Conservation (phyloP, 2,329 filamentous ascomycete genomes). For the Diplodia sapinea region DNA sequence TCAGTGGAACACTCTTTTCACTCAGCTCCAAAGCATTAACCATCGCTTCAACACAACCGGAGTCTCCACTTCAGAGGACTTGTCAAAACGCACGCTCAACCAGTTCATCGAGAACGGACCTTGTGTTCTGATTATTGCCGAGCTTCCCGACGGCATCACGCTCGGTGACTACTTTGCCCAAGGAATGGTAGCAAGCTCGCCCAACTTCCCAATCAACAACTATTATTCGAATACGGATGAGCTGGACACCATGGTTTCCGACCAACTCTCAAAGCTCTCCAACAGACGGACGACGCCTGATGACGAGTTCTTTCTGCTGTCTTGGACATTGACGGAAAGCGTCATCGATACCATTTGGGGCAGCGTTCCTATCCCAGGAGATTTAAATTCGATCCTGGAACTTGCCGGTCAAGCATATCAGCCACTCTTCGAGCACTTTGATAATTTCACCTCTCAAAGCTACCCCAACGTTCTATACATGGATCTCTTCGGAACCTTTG, state of each 20-base stretch:
- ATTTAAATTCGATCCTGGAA: constrained; percentile 44
- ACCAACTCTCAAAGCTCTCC: constrained; percentile 48
- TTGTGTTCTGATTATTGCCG: constrained; percentile 44
- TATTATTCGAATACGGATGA: constrained; percentile 47
- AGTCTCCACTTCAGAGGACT: constrained; percentile 39
- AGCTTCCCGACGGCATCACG: constrained; percentile 41
- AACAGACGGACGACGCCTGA: constrained; percentile 41
- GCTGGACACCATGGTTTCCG: constrained; percentile 41
- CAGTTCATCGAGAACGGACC: constrained; percentile 48
- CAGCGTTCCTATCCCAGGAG: constrained; percentile 39
- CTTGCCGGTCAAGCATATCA: constrained; percentile 42
- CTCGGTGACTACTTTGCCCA: constrained; percentile 41
- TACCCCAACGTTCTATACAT: constrained; percentile 48
- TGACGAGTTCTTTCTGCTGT: constrained; percentile 46
- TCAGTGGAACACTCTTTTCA: constrained; percentile 53
- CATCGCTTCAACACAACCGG: constrained; percentile 46
- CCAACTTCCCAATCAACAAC: constrained; percentile 46
- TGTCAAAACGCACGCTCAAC: constrained; percentile 43
- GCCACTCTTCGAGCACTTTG: constrained; percentile 42
- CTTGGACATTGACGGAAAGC: constrained; percentile 47
- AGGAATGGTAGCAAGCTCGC: constrained; percentile 43
- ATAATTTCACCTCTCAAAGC: constrained; percentile 43
- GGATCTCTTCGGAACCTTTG: constrained; percentile 43
- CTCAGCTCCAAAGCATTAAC: constrained; percentile 50
- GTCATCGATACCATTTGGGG: constrained; percentile 38